Percentiles rank a stretch among this genome's conserved stretches.
Conservation (phyloP, 805 yeast genomes). For the Ogataea pilisensis region DNA sequence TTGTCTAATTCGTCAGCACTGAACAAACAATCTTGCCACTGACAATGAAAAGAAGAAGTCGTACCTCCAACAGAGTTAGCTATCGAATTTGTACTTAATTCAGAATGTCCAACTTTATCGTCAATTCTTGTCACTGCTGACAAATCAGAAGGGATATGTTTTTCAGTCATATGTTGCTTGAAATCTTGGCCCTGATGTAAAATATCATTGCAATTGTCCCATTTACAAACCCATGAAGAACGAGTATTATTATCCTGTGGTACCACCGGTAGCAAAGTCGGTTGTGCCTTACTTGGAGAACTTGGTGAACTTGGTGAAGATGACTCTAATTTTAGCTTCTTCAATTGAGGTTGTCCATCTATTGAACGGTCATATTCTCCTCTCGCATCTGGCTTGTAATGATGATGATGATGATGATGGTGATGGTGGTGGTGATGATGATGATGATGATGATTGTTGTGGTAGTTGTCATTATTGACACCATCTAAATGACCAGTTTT, state of each 20-base stretch:
- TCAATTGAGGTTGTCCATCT: not conserved
- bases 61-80: no score
- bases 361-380: not conserved
- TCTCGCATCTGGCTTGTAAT: constrained; percentile 9
- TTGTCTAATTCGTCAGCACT: constrained; percentile 47
- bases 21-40: constrained; percentile 72
- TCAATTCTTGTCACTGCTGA: no score
- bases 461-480: constrained; percentile 1
- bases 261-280: no score
- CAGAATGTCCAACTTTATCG: no score
- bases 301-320: no score
- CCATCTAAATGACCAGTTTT: not conserved
- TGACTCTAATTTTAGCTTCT: constrained; percentile 29
- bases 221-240: constrained; percentile 46
- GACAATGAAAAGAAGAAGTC: constrained; percentile 54
- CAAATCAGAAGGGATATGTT: constrained; percentile 33
- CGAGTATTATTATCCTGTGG: constrained; percentile 11
- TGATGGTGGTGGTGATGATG: constrained; percentile 8
- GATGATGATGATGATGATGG: constrained; percentile 8
- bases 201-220: constrained; percentile 57
- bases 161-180: constrained; percentile 50
- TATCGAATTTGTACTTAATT: no score
- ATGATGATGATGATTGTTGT: constrained; percentile 8
- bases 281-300: no score
- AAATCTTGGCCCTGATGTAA: constrained; percentile 23